Evolutionary conservation across 1,284 basidiomycete species (phyloP).

Genomic region (Ustilago trichophora): DNA sequence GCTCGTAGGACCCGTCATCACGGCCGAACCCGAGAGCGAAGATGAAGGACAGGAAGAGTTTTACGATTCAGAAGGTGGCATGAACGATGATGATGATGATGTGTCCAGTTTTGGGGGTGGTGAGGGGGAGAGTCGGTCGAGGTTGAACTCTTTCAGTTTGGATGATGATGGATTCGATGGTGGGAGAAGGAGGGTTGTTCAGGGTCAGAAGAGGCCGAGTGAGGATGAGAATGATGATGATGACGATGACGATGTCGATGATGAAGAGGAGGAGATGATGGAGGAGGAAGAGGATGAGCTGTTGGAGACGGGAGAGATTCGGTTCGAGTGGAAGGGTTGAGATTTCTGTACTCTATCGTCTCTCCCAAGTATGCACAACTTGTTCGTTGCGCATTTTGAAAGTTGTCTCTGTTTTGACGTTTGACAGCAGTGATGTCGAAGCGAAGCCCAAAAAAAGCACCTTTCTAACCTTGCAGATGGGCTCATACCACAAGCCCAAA

Average conservation of each 20-base stretch:
- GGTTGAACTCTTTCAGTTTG: conserved; percentile 4
- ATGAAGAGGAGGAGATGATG: conserved; percentile 12
- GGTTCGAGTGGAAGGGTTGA: conserved; percentile 61
- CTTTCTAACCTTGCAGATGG: too few species aligned
- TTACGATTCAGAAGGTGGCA: conserved; percentile 29
- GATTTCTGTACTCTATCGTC: background rate
- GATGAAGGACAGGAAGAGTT: conserved; percentile 47
- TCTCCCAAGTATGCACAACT: too few species aligned
- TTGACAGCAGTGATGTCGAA: too few species aligned
- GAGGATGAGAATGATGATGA: conserved; percentile 19
- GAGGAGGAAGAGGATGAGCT: conserved; percentile 60
- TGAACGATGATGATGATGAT: conserved; percentile 27
- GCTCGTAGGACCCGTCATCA: conserved; percentile 48
- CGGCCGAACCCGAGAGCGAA: conserved; percentile 38
- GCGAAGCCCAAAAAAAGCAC: too few species aligned
- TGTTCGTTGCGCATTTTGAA: too few species aligned
- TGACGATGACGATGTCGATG: conserved; percentile 37
- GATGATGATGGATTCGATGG: background rate
- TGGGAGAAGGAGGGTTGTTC: background rate
- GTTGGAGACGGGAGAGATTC: conserved; percentile 61
- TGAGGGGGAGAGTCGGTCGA: background rate
- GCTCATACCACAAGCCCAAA: too few species aligned
- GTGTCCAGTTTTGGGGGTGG: conserved; percentile 14
- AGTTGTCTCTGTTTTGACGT: too few species aligned
- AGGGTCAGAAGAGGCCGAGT: conserved; percentile 7